Evolutionary conservation across 495 filamentous ascomycete genomes (phyloP).

Genomic region (Podospora fimiseda): DNA sequence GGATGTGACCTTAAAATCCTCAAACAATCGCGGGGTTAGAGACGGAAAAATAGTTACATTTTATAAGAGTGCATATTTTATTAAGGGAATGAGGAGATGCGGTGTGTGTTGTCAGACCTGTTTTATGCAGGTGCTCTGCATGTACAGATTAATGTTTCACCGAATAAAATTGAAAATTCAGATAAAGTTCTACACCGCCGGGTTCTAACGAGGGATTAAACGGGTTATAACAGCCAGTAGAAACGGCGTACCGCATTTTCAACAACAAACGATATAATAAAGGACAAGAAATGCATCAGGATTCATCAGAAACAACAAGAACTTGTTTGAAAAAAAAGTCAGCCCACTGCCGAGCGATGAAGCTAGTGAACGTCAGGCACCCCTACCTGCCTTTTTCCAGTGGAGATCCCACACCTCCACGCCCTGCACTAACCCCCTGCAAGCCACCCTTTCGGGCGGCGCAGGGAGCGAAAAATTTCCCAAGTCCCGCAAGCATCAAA

Average conservation of each 20-base stretch:
- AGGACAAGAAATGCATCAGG: not conserved
- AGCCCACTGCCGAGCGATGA: constrained; percentile 6
- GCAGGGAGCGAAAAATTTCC: constrained; percentile 21
- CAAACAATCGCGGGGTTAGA: not conserved
- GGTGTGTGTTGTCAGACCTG: not conserved
- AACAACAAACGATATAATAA: not conserved
- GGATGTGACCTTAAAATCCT: not conserved
- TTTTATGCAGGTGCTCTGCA: not conserved
- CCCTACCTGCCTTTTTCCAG: not conserved
- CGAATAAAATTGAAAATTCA: too few species aligned
- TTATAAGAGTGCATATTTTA: not conserved
- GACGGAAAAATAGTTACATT: not conserved
- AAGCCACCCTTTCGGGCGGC: not conserved
- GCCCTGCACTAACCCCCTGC: not conserved
- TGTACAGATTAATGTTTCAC: too few species aligned
- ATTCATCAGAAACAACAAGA: not conserved
- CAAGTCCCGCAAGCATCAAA: constrained; percentile 4
- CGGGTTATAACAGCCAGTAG: not conserved
- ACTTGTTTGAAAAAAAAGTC: constrained; percentile 5
- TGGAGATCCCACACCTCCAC: not conserved
- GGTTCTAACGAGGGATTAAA: not conserved
- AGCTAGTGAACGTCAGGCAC: not conserved
- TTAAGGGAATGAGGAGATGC: not conserved
- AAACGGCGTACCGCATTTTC: not conserved
- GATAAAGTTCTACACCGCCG: not conserved